phyloP scores from a whole-genome alignment of 352 stramenopile species.

The Phytopythium sindhum region DNA sequence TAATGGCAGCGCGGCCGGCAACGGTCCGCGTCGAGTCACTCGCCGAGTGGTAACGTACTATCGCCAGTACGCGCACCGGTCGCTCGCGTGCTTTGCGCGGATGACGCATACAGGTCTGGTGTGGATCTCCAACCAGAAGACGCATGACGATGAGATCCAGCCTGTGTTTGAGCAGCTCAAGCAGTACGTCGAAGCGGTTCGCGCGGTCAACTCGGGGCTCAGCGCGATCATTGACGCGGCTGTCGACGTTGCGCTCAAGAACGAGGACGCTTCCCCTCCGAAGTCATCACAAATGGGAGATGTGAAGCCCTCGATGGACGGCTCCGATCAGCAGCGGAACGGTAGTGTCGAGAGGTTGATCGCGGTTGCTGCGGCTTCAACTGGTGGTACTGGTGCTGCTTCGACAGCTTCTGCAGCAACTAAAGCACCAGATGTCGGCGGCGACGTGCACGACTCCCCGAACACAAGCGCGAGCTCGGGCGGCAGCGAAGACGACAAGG shows the following conservation, averaged over 20 bases:
- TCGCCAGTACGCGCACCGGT: conserved; percentile 65
- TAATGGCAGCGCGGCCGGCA: conserved; percentile 10
- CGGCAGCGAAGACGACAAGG: conserved; percentile 37
- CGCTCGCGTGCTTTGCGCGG: conserved; percentile 60
- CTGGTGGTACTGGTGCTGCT: neutral
- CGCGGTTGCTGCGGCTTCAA: neutral
- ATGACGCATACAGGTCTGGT: conserved; percentile 75
- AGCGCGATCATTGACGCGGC: conserved; percentile 10
- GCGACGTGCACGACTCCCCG: conserved; percentile 11
- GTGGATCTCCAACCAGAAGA: conserved; percentile 81
- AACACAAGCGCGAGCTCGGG: conserved; percentile 13
- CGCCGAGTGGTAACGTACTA: conserved; percentile 50
- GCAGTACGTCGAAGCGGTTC: conserved; percentile 45
- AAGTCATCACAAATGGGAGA: neutral
- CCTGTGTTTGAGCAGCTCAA: conserved; percentile 61
- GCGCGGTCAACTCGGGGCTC: conserved; percentile 36
- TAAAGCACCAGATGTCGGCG: neutral
- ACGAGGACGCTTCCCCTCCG: neutral
- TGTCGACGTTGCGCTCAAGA: neutral
- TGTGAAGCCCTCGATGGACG: neutral
- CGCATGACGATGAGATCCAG: conserved; percentile 65
- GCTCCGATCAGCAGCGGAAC: neutral
- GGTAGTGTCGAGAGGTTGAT: neutral
- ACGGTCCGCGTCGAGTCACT: neutral
- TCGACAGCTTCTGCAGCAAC: neutral